A percentile compares a stretch with the other conserved stretches of the same genome.
Evolutionary conservation across 2,329 filamentous ascomycete species (phyloP).

Genomic region (Aphanocladium album): DNA sequence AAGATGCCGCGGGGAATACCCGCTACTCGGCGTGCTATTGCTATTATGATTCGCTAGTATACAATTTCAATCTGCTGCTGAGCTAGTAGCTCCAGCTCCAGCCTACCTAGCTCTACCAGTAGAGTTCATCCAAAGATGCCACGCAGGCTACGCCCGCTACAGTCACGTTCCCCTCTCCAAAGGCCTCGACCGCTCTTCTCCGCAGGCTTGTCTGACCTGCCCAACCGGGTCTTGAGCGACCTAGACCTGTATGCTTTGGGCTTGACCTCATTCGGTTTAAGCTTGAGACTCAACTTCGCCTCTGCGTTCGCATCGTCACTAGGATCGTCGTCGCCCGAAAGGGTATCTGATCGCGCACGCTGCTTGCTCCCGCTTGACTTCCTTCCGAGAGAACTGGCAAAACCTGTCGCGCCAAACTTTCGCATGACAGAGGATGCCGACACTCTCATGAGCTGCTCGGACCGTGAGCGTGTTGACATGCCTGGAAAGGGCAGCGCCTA

Average conservation of each 20-base stretch:
- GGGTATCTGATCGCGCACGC: slow-evolving; percentile 11
- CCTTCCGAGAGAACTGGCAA: slow-evolving; percentile 70
- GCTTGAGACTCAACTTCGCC: slow-evolving; percentile 1
- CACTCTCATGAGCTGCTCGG: slow-evolving; percentile 67
- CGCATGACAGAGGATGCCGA: slow-evolving; percentile 85
- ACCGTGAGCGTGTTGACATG: slow-evolving; percentile 60
- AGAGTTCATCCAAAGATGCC: slow-evolving; percentile 11
- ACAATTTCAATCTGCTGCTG: not conserved
- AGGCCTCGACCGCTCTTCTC: slow-evolving; percentile 6
- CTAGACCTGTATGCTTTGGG: slow-evolving; percentile 5
- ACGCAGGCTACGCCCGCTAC: slow-evolving; percentile 11
- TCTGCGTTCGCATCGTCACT: slow-evolving; percentile 4
- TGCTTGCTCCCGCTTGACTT: slow-evolving; percentile 54
- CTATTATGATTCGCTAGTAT: slow-evolving; percentile 11
- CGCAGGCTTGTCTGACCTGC: slow-evolving; percentile 3
- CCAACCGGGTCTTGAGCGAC: slow-evolving; percentile 11
- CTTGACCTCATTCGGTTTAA: not conserved
- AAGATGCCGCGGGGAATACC: slow-evolving; percentile 1
- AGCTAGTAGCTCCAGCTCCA: not conserved
- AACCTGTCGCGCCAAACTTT: slow-evolving; percentile 78
- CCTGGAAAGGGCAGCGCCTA: slow-evolving; percentile 78
- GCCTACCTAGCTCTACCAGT: not conserved
- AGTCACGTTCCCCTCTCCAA: slow-evolving; percentile 11
- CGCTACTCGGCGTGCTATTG: slow-evolving; percentile 2
- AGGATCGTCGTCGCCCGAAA: not conserved